phyloP scores from a whole-genome alignment of 306 rosid genomes.

The Casuarina equisetifolia region DNA sequence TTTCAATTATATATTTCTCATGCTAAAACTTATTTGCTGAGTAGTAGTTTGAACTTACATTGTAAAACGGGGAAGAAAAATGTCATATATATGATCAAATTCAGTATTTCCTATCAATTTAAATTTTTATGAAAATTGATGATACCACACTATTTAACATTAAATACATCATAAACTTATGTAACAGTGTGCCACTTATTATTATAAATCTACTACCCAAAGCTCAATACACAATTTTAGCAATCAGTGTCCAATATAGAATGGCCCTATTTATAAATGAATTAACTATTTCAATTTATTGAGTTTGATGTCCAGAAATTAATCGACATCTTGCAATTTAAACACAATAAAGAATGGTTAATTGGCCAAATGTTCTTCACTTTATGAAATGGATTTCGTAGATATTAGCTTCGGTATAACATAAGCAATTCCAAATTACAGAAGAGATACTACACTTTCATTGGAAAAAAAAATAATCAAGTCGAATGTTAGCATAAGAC shows the following conservation, averaged over 20 bases:
- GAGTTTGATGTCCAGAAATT: background rate
- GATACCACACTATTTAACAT: background rate
- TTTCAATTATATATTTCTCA: too few species aligned
- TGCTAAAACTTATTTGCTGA: too few species aligned
- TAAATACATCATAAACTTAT: background rate
- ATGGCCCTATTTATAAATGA: too few species aligned
- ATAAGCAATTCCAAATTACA: background rate
- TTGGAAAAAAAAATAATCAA: background rate
- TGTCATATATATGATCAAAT: too few species aligned
- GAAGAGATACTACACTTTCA: background rate
- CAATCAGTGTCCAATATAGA: too few species aligned
- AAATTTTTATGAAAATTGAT: too few species aligned
- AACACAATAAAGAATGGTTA: background rate
- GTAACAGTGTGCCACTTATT: background rate
- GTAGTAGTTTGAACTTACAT: too few species aligned
- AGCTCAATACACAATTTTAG: too few species aligned
- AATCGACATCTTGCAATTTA: background rate
- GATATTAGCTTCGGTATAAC: background rate
- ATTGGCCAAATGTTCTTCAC: background rate
- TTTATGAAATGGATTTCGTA: background rate
- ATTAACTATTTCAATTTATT: too few species aligned
- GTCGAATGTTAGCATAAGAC: background rate
- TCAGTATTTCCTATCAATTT: too few species aligned
- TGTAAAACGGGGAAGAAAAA: too few species aligned
- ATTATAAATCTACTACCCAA: too few species aligned